A percentile compares a stretch with the other conserved stretches of the same genome.
phyloP scores from a whole-genome alignment of 768 basidiomycete genomes.

The Tricholoma bakamatsutake region DNA sequence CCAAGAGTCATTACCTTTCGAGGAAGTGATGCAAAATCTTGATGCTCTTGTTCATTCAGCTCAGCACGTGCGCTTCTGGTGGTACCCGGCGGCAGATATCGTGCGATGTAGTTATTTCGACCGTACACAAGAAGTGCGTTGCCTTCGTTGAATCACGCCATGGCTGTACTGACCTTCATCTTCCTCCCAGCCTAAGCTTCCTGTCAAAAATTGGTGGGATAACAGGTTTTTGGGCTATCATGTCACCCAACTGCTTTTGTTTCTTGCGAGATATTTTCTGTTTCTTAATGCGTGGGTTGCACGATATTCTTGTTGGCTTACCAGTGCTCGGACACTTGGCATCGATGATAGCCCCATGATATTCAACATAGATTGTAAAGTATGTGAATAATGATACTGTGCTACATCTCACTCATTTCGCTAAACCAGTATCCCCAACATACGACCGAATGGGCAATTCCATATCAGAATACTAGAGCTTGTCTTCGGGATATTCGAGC shows the following conservation, averaged over 20 bases:
- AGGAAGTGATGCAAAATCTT: slow-evolving; percentile 52
- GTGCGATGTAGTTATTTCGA: slow-evolving; percentile 70
- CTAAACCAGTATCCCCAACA: slow-evolving; percentile 72
- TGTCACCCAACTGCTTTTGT: slow-evolving; percentile 77
- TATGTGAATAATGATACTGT: slow-evolving; percentile 32
- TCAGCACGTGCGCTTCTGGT: slow-evolving; percentile 92
- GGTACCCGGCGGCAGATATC: slow-evolving; percentile 78
- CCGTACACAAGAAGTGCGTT: slow-evolving; percentile 67
- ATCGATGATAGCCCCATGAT: slow-evolving; percentile 78
- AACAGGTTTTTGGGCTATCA: slow-evolving; percentile 72
- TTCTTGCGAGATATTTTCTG: slow-evolving; percentile 62
- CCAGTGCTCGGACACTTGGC: slow-evolving; percentile 44
- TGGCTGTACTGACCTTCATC: slow-evolving; percentile 4
- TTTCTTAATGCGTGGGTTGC: slow-evolving; percentile 60
- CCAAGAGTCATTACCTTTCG: slow-evolving; percentile 57
- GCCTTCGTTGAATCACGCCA: slow-evolving; percentile 7
- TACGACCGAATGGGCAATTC: slow-evolving; percentile 94
- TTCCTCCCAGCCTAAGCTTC: slow-evolving; percentile 41
- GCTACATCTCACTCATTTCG: slow-evolving; percentile 6
- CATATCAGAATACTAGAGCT: slow-evolving; percentile 55
- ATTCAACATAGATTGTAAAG: slow-evolving; percentile 92
- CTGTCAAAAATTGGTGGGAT: slow-evolving; percentile 60
- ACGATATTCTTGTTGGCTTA: slow-evolving; percentile 64
- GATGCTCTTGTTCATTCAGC: slow-evolving; percentile 54
- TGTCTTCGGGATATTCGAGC: slow-evolving; percentile 67